Percentiles rank a stretch among this genome's conserved stretches.
Evolutionary conservation across 176 grass and related monocot genomes (phyloP).

Genomic region (Alloteropsis semialata): DNA sequence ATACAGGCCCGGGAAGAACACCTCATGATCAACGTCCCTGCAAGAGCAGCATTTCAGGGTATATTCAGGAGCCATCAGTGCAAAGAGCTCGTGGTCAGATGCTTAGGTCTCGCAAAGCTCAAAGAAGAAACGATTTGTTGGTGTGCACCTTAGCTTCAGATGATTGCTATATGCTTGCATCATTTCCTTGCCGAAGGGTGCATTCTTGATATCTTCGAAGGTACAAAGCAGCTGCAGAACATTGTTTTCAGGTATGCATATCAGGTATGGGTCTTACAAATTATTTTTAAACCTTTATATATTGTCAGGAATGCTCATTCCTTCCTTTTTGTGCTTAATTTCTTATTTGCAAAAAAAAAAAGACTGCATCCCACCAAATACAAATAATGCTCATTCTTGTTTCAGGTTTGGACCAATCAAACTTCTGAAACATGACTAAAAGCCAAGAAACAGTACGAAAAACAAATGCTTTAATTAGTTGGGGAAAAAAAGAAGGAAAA

Average conservation of each 20-base stretch:
- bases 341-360: too few relatives aligned
- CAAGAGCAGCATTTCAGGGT: not conserved
- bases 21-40: conserved; percentile 51
- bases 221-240: conserved; percentile 38
- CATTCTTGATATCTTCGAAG: conserved; percentile 47
- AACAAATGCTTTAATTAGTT: not conserved
- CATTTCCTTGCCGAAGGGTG: conserved; percentile 54
- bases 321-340: not conserved
- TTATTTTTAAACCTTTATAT: not conserved
- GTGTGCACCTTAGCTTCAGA: conserved; percentile 48
- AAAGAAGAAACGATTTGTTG: not conserved
- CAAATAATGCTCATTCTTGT: not conserved
- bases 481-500: not conserved
- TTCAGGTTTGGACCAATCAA: not conserved
- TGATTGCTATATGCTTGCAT: conserved; percentile 50
- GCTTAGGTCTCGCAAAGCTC: not conserved
- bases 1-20: conserved; percentile 45
- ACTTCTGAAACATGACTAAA: too few relatives aligned
- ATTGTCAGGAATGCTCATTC: not conserved
- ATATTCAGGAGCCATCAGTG: not conserved
- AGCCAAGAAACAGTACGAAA: not conserved
- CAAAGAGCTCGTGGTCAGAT: not conserved
- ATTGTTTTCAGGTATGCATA: not conserved
- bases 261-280: not conserved
- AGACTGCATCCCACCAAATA: not conserved